phyloP scores from a whole-genome alignment of 768 basidiomycete genomes.

The Mycena floridula region DNA sequence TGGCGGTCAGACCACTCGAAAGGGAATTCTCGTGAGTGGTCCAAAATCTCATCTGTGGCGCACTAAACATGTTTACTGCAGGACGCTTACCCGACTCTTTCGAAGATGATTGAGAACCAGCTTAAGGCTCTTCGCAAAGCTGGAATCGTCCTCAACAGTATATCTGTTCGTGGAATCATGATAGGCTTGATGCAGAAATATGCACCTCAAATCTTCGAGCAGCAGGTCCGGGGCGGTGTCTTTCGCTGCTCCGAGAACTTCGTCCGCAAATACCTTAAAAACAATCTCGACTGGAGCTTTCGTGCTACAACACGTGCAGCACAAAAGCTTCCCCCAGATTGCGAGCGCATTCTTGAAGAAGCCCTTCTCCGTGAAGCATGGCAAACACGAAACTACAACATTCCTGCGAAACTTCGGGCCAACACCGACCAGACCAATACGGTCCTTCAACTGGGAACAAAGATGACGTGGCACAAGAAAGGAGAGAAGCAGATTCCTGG shows the following conservation, averaged over 20 bases:
- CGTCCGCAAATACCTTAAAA: constrained; percentile 15
- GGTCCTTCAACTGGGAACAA: constrained; percentile 4
- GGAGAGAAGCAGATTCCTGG: constrained; percentile 26
- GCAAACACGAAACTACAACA: constrained; percentile 7
- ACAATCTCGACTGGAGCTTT: constrained; percentile 9
- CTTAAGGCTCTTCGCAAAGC: too few species aligned
- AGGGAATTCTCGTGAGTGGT: too few species aligned
- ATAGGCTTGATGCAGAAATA: too few species aligned
- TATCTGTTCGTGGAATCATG: too few species aligned
- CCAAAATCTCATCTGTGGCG: too few species aligned
- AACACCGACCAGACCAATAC: constrained; percentile 17
- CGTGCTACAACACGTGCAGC: constrained; percentile 18
- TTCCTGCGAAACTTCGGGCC: constrained; percentile 10
- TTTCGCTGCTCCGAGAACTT: constrained; percentile 19
- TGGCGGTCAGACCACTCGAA: too few species aligned
- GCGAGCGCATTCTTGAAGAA: constrained; percentile 4
- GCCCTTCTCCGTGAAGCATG: constrained; percentile 9
- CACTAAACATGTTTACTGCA: too few species aligned
- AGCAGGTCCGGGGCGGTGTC: too few species aligned
- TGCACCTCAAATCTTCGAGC: too few species aligned
- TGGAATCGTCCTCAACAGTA: too few species aligned
- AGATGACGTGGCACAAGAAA: constrained; percentile 6
- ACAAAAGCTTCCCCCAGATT: constrained; percentile 23
- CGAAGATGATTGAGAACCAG: too few species aligned
- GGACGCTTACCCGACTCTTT: too few species aligned